phyloP scores from a whole-genome alignment of 345 rosid species.

The Citrus reticulata region DNA sequence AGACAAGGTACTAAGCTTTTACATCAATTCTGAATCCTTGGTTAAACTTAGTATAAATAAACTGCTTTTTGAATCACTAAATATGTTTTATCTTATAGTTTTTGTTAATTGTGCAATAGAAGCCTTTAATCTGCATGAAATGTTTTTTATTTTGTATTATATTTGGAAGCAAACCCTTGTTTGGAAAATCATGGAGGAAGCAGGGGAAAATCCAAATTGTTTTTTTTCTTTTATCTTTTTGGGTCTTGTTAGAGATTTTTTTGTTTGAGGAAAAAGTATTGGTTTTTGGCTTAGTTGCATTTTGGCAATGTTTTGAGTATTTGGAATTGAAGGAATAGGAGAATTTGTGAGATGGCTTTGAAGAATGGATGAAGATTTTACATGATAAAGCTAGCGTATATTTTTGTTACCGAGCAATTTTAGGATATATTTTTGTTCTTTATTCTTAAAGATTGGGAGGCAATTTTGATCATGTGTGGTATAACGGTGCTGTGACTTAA shows the following conservation, averaged over 20 bases:
- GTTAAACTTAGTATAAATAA: neutral
- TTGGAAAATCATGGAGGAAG: neutral
- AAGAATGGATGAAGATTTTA: neutral
- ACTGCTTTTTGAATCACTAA: neutral
- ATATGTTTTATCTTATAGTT: neutral
- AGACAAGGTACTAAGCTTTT: conserved; percentile 58
- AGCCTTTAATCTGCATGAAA: neutral
- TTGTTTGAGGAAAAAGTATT: neutral
- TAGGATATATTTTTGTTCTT: neutral
- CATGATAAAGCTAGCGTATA: neutral
- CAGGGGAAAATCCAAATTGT: neutral
- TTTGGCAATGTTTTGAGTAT: neutral
- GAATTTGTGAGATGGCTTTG: neutral
- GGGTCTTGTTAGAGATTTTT: neutral
- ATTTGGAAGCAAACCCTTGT: neutral
- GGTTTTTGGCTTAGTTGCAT: neutral
- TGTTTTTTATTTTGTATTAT: neutral
- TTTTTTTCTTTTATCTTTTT: neutral
- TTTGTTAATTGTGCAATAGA: neutral
- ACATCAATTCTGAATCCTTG: neutral
- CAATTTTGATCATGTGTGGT: neutral
- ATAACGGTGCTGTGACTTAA: neutral
- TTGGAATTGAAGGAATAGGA: neutral
- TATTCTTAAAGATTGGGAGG: neutral
- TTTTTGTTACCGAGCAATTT: neutral